These are phyloP conservation scores for Beauveria sp. DNA, from an alignment of 2,329 filamentous ascomycete genomes.

Conservation along the genomic window DNA sequence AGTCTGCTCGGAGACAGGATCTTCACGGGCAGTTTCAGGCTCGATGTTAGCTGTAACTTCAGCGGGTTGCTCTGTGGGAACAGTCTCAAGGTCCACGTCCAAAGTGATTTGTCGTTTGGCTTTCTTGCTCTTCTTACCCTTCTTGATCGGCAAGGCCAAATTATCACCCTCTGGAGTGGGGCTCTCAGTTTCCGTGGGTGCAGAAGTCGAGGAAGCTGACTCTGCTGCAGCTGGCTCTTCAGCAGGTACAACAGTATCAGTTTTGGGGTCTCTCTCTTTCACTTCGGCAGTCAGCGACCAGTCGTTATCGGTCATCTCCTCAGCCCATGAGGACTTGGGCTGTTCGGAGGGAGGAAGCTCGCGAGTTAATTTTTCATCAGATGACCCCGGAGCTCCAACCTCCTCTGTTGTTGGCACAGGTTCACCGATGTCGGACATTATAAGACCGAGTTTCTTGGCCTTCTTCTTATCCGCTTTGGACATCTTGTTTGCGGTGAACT, in stretches of 20 bases:
- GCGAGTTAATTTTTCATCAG: neutral
- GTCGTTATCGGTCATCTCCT: slow-evolving; percentile 13
- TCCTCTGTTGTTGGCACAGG: slow-evolving; percentile 5
- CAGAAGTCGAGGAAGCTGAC: neutral
- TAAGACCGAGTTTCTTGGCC: slow-evolving; percentile 23
- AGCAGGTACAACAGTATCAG: neutral
- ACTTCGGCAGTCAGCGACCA: neutral
- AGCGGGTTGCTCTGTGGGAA: neutral
- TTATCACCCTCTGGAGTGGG: slow-evolving; percentile 17
- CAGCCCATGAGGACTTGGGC: slow-evolving; percentile 12
- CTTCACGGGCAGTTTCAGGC: neutral
- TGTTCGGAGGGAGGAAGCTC: neutral
- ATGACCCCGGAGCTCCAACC: neutral
- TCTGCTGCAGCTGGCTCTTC: neutral
- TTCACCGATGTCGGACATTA: neutral
- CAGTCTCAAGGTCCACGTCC: neutral
- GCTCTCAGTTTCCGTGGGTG: neutral
- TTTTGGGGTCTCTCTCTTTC: neutral
- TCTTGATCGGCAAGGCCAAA: slow-evolving; percentile 30
- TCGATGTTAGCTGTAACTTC: neutral
- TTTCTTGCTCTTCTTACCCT: slow-evolving; percentile 36
- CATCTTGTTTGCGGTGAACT: slow-evolving; percentile 16
- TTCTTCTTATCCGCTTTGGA: slow-evolving; percentile 30
- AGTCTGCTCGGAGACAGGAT: neutral
- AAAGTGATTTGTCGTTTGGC: slow-evolving; percentile 15